These are phyloP conservation scores for Powellomyces hirtus DNA, from an alignment of 192 early-diverging fungal species.

Conservation along the genomic window DNA sequence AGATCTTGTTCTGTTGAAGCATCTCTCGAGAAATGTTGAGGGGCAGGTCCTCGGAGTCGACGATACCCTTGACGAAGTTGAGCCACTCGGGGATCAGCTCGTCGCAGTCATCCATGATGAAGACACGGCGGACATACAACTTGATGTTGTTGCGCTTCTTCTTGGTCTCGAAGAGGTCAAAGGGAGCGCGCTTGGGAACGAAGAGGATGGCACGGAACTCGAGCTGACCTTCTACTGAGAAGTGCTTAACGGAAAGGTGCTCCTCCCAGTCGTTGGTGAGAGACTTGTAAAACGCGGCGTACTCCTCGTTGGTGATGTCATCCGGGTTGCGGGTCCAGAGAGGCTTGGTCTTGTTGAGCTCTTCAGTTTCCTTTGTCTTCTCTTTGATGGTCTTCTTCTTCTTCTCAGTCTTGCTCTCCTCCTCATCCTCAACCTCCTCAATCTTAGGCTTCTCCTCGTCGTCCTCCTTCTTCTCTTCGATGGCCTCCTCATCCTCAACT, in stretches of 20 bases:
- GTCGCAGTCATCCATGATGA: slow-evolving; percentile 99
- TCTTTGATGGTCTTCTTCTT: slow-evolving; percentile 85
- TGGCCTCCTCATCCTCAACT: slow-evolving; percentile 87
- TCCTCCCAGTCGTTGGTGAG: slow-evolving; percentile 99
- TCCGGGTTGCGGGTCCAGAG: slow-evolving; percentile 99
- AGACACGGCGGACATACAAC: slow-evolving; percentile 99
- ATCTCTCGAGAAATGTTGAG: slow-evolving; percentile 99
- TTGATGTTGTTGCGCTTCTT: slow-evolving; percentile 99
- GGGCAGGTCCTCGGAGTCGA: slow-evolving; percentile 99
- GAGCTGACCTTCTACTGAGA: slow-evolving; percentile 98
- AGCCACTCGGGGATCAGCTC: slow-evolving; percentile 99
- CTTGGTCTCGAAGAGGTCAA: slow-evolving; percentile 97
- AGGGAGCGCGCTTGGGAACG: slow-evolving; percentile 93
- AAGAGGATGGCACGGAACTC: slow-evolving; percentile 99
- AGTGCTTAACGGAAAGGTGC: slow-evolving; percentile 96
- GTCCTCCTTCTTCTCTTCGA: slow-evolving; percentile 68
- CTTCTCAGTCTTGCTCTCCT: slow-evolving; percentile 69
- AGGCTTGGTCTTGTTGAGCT: slow-evolving; percentile 97
- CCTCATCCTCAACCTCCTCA: slow-evolving; percentile 72
- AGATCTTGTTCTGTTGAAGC: slow-evolving; percentile 99
- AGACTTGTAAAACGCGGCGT: slow-evolving; percentile 97
- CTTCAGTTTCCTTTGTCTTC: slow-evolving; percentile 79
- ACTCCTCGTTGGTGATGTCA: slow-evolving; percentile 94
- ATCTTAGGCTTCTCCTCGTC: slow-evolving; percentile 52
- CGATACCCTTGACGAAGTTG: slow-evolving; percentile 99